Conservation (phyloP, 2,329 filamentous ascomycete species). For the Paraconiothyrium brasiliense region DNA sequence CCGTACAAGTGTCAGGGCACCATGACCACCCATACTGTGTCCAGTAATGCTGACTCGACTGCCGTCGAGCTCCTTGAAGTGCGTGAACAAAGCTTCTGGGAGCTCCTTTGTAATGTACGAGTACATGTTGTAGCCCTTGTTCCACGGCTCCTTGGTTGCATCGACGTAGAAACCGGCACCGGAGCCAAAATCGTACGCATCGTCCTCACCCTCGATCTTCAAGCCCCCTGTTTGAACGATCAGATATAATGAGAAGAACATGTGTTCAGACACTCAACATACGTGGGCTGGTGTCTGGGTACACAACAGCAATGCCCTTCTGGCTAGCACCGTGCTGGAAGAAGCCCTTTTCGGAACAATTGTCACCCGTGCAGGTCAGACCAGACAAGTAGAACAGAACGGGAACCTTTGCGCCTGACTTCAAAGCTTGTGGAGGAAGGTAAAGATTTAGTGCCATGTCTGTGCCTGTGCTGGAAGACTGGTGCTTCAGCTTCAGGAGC, state of each 20-base stretch:
- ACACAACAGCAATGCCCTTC: slow-evolving; percentile 89
- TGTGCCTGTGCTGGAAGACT: slow-evolving; percentile 79
- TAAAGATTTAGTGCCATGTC: slow-evolving; percentile 95
- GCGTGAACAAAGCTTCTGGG: slow-evolving; percentile 76
- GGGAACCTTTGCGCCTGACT: slow-evolving; percentile 70
- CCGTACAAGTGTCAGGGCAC: slow-evolving; percentile 80
- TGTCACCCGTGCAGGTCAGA: slow-evolving; percentile 91
- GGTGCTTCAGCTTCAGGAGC: slow-evolving; percentile 91
- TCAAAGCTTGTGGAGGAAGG: slow-evolving; percentile 77
- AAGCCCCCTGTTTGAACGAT: slow-evolving; percentile 68
- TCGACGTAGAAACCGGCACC: slow-evolving; percentile 96
- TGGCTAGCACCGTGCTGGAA: slow-evolving; percentile 84
- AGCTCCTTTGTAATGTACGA: slow-evolving; percentile 89
- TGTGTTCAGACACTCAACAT: slow-evolving; percentile 41
- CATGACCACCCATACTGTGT: slow-evolving; percentile 97
- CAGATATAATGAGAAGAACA: slow-evolving; percentile 26
- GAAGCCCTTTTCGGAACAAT: slow-evolving; percentile 81
- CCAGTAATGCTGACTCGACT: slow-evolving; percentile 83
- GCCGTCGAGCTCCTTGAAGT: slow-evolving; percentile 76
- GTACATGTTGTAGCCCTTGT: slow-evolving; percentile 90
- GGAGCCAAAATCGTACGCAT: slow-evolving; percentile 88
- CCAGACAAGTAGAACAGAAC: slow-evolving; percentile 94
- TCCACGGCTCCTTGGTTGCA: slow-evolving; percentile 78
- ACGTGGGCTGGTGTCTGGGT: slow-evolving; percentile 94
- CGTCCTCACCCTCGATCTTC: slow-evolving; percentile 83